Evolutionary conservation across 441 rosid species (phyloP), one percentile per base, ranked within the genome.

Genomic region (Eutrema salsugineum): DNA sequence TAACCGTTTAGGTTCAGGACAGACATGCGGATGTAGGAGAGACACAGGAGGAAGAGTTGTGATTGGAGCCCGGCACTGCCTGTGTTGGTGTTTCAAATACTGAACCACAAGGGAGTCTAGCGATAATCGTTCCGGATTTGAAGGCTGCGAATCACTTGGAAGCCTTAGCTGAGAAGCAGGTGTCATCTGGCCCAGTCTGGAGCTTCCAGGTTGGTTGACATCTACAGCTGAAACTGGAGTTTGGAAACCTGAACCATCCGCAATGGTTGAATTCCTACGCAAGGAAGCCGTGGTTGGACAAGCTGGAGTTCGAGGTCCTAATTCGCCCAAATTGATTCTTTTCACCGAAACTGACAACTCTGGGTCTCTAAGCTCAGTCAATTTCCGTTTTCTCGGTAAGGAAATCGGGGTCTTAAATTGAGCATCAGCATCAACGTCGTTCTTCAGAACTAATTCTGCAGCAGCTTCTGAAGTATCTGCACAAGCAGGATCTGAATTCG

Each of bases 21-120:
- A 96, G 76, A 91, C 87, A 84, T 96, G 99, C 20, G 94, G 97
- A 55, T 96, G 97, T 53, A 96, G 73, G 58, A 96, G 94, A 72
- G 98, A 93, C 68, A 96, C 88, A 30, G 99, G 98, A 5, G 99
- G 99, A 62, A 96, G 94, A 73, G 99, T 96, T 12, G 99, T 93
- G 70, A 96, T 88, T 51, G 99, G 99, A 71, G 99, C 99, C 60
- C 91, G 97, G 79, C 99, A 96, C 78, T 96, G 99, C 59, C 99
- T 94, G 82, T 96, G 99, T 71, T 93, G 99, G 72, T 96, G 98
- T 81, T 96, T 93, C 76, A 96, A 77, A 83, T 86, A 93, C 83
- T 96, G 99, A 83, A 96, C 91, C 54, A 96, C 94, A 51, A 96
- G 75, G 54, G 93, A 85, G 74, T 96, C 98, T 33, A 96, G 84